Evolutionary conservation across 1,284 basidiomycete genomes (phyloP).

Genomic region (Boletellus sp.): DNA sequence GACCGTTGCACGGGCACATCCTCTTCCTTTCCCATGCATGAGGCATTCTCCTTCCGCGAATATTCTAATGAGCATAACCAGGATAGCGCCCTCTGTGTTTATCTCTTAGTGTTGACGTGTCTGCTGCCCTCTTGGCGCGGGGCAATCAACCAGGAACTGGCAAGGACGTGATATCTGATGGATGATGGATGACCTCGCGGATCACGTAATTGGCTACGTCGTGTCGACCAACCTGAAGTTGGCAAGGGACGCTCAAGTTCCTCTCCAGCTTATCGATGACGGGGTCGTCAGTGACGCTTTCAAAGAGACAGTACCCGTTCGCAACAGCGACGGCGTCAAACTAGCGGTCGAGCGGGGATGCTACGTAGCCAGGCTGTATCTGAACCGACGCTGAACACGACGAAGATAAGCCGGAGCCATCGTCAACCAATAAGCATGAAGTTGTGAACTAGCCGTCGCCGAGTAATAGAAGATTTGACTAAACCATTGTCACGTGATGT

Average conservation of each 20-base stretch:
- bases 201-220: slow-evolving; percentile 12
- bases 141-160: slow-evolving; percentile 1
- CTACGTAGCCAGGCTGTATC: background rate
- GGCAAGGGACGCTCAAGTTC: slow-evolving; percentile 6
- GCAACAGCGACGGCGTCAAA: background rate
- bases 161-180: slow-evolving; percentile 2
- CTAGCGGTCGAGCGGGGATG: slow-evolving; percentile 5
- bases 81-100: too few species aligned
- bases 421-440: background rate
- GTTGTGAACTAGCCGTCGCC: too few species aligned
- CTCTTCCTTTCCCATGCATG: too few species aligned
- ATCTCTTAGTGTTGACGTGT: too few species aligned
- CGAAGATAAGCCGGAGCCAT: background rate
- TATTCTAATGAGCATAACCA: too few species aligned
- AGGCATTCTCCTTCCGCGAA: too few species aligned
- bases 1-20: too few species aligned
- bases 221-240: slow-evolving; percentile 10
- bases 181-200: slow-evolving; percentile 10
- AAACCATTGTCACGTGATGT: background rate
- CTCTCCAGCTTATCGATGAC: background rate
- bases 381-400: background rate
- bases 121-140: too few species aligned
- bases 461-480: too few species aligned
- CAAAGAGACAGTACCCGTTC: background rate
- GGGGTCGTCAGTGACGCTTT: slow-evolving; percentile 5